Base-by-base conservation (phyloP, 148 eudicot genomes). In the Oxyria digyna region DNA sequence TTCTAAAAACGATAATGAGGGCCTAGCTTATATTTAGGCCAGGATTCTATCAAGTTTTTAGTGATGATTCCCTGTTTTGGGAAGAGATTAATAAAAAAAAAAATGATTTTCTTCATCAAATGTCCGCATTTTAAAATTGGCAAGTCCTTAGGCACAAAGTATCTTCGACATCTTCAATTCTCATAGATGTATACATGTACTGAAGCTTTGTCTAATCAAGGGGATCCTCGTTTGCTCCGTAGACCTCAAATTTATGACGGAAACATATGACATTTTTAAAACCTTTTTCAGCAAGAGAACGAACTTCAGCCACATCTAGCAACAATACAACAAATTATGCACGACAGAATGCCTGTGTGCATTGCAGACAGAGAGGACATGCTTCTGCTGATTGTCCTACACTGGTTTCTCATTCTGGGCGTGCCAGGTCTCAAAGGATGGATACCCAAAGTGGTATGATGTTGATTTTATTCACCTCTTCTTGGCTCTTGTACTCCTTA, bases 361-460 rank as follows among this genome's bases (percentile, higher is more conserved):
- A 77, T 67, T 87, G 94, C 76, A 66, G 83, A 81, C 91, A 87
- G 74, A 67, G 81, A 8, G 93, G 87, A 27, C 96, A 86, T 82
- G 71, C 77, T 71, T 79, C 92, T 63, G 78, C 67, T 70, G 78
- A 80, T 72, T 86, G 89, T 74, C 91, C 93, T 65, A 79, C 62
- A 54, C 85, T 74, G 69, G 75, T 69, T 67, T 82, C 96, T 57
- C 84, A 71, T 69, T 72, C 82, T 75, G 78, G 81, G 27, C 78
- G 72, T 54, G 76, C 80, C 74, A 81, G 82, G 41, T 72, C 85
- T 79, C 88, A 72, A 67, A 78, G 77, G 76, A 45, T 72, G 73
- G 80, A 76, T 71, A 71, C 75, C 67, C 73, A 78, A 71, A 78
- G 50, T 72, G 91, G 94, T 69, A 24, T 46, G 31, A 27, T 45